These are phyloP conservation scores for Yamadazyma trypodendri DNA, from an alignment of 1,139 yeast genomes.

Conservation along the genomic window DNA sequence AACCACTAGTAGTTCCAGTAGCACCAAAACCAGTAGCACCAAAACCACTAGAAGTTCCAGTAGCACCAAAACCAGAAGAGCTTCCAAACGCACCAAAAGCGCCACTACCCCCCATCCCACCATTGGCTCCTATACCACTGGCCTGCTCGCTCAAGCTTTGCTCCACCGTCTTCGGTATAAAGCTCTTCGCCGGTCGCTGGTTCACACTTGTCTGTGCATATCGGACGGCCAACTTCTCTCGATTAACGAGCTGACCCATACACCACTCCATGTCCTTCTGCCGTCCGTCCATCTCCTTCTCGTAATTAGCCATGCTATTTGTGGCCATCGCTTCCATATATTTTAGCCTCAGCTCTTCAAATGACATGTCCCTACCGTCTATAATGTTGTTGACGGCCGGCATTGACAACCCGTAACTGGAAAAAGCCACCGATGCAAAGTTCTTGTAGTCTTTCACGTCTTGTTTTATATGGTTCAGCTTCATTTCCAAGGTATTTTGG, in stretches of 20 bases:
- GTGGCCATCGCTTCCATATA: constrained; percentile 42
- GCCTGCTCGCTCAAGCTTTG: constrained; percentile 19
- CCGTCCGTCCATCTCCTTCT: constrained; percentile 39
- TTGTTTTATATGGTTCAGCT: constrained; percentile 13
- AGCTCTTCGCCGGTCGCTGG: constrained; percentile 32
- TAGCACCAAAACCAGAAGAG: constrained; percentile 10
- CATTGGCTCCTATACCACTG: constrained; percentile 10
- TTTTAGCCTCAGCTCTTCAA: constrained; percentile 53
- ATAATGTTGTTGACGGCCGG: constrained; percentile 39
- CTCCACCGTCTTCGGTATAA: constrained; percentile 33
- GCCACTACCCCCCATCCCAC: constrained; percentile 11
- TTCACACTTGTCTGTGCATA: constrained; percentile 52
- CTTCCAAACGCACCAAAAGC: constrained; percentile 7
- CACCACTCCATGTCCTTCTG: constrained; percentile 48
- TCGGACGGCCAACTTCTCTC: constrained; percentile 53
- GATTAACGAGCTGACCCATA: constrained; percentile 33
- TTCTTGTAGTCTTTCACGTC: constrained; percentile 13
- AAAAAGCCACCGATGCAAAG: constrained; percentile 15
- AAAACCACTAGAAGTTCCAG: constrained; percentile 8
- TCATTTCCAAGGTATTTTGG: constrained; percentile 12
- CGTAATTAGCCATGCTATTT: constrained; percentile 38
- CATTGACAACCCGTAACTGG: constrained; percentile 26
- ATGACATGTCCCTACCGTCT: constrained; percentile 53
- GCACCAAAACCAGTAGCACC: constrained; percentile 10
- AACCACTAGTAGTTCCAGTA: not conserved